Evolutionary conservation across 2,329 filamentous ascomycete genomes (phyloP).

Genomic region (Xenosphaeropsis pyriputrescens): DNA sequence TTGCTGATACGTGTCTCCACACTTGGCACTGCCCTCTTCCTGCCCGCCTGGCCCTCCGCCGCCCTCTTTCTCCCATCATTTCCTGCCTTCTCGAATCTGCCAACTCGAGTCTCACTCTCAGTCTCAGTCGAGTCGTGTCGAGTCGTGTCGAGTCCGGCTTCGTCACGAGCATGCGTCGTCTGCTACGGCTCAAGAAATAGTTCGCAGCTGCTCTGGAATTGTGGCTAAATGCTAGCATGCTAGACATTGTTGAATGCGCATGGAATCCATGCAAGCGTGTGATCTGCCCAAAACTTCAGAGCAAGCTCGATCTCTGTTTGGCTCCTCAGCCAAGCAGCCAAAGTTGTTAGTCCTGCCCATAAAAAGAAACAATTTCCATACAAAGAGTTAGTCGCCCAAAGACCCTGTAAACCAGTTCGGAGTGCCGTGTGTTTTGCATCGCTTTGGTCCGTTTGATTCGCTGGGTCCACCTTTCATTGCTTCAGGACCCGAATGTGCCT

Average conservation of each 20-base stretch:
- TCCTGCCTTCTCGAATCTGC: background rate
- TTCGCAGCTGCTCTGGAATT: conserved; percentile 1
- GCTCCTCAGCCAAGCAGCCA: background rate
- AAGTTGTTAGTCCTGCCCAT: conserved; percentile 18
- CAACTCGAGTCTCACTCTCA: background rate
- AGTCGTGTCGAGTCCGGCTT: background rate
- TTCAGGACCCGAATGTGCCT: background rate
- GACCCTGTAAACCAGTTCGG: background rate
- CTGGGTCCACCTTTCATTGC: no score
- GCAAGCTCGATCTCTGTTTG: conserved; percentile 1
- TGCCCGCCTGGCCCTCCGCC: background rate
- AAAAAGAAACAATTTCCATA: conserved; percentile 28
- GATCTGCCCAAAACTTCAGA: conserved; percentile 4
- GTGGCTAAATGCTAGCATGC: conserved; percentile 7
- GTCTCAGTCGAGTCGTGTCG: background rate
- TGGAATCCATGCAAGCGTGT: conserved; percentile 6
- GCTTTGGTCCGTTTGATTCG: no score
- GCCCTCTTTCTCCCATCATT: background rate
- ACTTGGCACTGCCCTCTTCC: conserved; percentile 2
- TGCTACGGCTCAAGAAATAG: background rate
- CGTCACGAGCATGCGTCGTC: background rate
- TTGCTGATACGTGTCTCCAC: conserved; percentile 16
- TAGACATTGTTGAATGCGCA: conserved; percentile 8
- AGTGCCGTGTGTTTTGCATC: no score
- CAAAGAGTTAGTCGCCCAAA: conserved; percentile 7